Percentiles rank a stretch among this genome's conserved stretches.
Conservation (phyloP, 2,329 filamentous ascomycete genomes). For the Shiraia sp. region DNA sequence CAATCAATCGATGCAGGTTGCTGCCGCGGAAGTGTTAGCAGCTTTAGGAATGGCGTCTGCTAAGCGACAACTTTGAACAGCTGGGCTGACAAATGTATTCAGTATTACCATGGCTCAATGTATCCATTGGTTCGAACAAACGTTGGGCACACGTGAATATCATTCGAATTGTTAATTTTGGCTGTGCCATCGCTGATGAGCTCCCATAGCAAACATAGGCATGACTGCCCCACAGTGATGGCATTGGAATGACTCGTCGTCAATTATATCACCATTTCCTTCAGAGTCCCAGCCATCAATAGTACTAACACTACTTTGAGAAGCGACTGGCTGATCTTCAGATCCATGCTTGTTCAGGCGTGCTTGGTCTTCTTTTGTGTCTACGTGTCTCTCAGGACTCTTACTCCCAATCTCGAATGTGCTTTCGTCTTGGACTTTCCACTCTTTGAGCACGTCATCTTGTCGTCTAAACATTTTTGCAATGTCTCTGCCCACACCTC, state of each 20-base stretch:
- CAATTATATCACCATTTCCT: conserved; percentile 34
- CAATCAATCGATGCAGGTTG: too few species aligned
- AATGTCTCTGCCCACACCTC: conserved; percentile 70
- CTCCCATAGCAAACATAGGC: conserved; percentile 61
- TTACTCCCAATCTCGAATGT: conserved; percentile 5
- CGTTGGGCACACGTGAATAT: neutral
- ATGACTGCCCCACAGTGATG: conserved; percentile 58
- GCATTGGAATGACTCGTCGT: conserved; percentile 45
- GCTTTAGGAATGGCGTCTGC: too few species aligned
- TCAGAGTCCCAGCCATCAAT: conserved; percentile 34
- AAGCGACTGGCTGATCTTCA: conserved; percentile 36
- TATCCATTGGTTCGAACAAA: neutral
- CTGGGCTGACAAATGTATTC: too few species aligned
- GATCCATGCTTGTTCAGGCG: conserved; percentile 23
- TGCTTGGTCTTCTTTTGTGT: neutral
- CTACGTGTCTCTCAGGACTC: neutral
- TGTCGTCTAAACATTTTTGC: conserved; percentile 79
- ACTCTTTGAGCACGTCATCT: conserved; percentile 69
- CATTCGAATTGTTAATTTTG: conserved; percentile 25
- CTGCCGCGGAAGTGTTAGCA: too few species aligned
- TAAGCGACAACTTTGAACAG: too few species aligned
- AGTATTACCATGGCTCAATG: too few species aligned
- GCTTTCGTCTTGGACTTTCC: conserved; percentile 58
- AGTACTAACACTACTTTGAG: conserved; percentile 23
- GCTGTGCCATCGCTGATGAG: conserved; percentile 60